Evolutionary conservation across 2,329 filamentous ascomycete genomes (phyloP).

Genomic region (Stachybotrys elegans): DNA sequence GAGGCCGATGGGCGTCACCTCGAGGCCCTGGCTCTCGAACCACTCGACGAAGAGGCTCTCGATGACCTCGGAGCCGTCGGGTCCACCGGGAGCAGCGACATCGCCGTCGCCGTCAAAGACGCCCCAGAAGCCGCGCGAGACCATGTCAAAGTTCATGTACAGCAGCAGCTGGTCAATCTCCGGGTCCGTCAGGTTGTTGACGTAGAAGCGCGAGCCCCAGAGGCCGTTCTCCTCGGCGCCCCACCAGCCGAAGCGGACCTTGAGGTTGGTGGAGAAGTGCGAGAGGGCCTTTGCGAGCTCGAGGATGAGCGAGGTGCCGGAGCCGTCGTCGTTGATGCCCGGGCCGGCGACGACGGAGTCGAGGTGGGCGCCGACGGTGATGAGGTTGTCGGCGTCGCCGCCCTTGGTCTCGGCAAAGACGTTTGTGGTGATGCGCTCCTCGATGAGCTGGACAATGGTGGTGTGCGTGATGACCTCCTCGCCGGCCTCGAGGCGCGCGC

Average conservation of each 20-base stretch:
- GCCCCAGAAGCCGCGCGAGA: constrained; percentile 27
- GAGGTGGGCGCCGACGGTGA: constrained; percentile 37
- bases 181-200: constrained; percentile 23
- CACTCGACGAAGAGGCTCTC: constrained; percentile 28
- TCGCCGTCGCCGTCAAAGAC: constrained; percentile 29
- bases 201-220: constrained; percentile 29
- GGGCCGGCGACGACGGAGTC: constrained; percentile 38
- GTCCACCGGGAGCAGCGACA: constrained; percentile 29
- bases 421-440: constrained; percentile 36
- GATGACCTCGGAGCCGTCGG: constrained; percentile 24
- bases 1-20: constrained; percentile 18
- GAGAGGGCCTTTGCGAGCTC: constrained; percentile 33
- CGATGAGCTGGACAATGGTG: constrained; percentile 27
- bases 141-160: constrained; percentile 39
- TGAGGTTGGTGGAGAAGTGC: constrained; percentile 28
- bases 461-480: constrained; percentile 28
- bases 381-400: constrained; percentile 35
- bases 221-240: constrained; percentile 39
- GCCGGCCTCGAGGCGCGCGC: constrained; percentile 24
- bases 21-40: constrained; percentile 24
- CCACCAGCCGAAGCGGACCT: constrained; percentile 40
- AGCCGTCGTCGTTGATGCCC: constrained; percentile 43
- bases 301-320: constrained; percentile 33
- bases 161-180: constrained; percentile 28
- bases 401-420: constrained; percentile 39